Conservation (phyloP, 306 rosid genomes). For the Cicer cuneatum region DNA sequence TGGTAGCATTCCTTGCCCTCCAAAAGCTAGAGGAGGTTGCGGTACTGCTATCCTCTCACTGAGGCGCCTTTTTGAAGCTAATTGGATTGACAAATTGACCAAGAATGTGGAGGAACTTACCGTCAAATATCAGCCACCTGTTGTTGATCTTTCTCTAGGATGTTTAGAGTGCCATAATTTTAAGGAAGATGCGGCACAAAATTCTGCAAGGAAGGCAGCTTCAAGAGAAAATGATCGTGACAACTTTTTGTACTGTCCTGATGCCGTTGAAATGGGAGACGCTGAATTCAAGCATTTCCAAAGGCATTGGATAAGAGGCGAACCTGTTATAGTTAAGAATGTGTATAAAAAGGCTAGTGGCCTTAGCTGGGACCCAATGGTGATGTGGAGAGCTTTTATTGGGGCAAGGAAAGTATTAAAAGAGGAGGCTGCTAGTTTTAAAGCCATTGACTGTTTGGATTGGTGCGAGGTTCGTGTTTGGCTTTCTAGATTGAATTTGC, state of each 20-base stretch:
- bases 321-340: slow-evolving; percentile 65
- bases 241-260: slow-evolving; percentile 67
- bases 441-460: slow-evolving; percentile 65
- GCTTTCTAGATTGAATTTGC: slow-evolving; percentile 34
- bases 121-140: slow-evolving; percentile 52
- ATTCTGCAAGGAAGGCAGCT: slow-evolving; percentile 62
- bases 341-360: slow-evolving; percentile 60
- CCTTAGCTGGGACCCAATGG: slow-evolving; percentile 84
- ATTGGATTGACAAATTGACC: slow-evolving; percentile 60
- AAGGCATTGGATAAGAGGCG: slow-evolving; percentile 69
- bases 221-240: slow-evolving; percentile 53
- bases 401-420: slow-evolving; percentile 53
- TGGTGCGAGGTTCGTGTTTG: slow-evolving; percentile 56
- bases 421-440: slow-evolving; percentile 54
- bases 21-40: slow-evolving; percentile 65
- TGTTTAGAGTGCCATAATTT: slow-evolving; percentile 53
- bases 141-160: slow-evolving; percentile 50
- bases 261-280: slow-evolving; percentile 50
- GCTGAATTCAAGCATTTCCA: slow-evolving; percentile 61
- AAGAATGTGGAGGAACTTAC: slow-evolving; percentile 52
- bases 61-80: slow-evolving; percentile 57
- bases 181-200: slow-evolving; percentile 38
- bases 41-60: slow-evolving; percentile 54
- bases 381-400: slow-evolving; percentile 72
- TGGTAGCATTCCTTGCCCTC: slow-evolving; percentile 64